Evolutionary conservation across 371 early-diverging fungal species (phyloP).

Genomic region (Circinella minor): DNA sequence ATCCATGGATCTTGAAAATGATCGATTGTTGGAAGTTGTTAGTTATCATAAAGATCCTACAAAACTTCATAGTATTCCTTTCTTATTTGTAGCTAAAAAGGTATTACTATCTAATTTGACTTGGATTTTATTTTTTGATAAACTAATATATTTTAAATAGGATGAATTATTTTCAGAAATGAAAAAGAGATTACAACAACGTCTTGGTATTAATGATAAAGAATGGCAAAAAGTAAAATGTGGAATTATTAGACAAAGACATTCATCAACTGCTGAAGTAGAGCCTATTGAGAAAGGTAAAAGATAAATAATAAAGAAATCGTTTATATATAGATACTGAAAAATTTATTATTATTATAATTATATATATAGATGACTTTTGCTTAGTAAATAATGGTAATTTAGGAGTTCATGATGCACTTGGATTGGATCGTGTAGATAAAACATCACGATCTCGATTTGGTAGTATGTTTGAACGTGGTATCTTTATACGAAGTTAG

Average conservation of each 20-base stretch:
- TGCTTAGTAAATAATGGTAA: conserved; percentile 49
- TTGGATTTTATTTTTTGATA: not conserved
- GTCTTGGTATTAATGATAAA: conserved; percentile 83
- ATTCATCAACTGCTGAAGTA: conserved; percentile 30
- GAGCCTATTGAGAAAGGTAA: conserved; percentile 52
- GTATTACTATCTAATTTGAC: conserved; percentile 14
- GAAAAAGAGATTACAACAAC: conserved; percentile 71
- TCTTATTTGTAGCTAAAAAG: conserved; percentile 73
- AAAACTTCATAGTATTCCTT: conserved; percentile 83
- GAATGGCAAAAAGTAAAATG: conserved; percentile 84
- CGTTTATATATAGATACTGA: too few relatives aligned
- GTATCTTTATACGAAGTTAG: conserved; percentile 70
- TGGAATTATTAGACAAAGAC: conserved; percentile 36
- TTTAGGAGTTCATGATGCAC: conserved; percentile 55
- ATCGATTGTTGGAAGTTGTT: conserved; percentile 64
- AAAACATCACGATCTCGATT: conserved; percentile 60
- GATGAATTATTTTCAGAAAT: conserved; percentile 75
- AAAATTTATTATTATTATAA: too few relatives aligned
- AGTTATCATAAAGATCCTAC: conserved; percentile 76
- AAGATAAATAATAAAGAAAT: too few relatives aligned
- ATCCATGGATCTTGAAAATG: conserved; percentile 45
- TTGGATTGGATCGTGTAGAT: conserved; percentile 85
- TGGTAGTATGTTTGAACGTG: conserved; percentile 58
- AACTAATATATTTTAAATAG: conserved; percentile 4
- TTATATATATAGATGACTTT: conserved; percentile 46